Evolutionary conservation across 1,284 basidiomycete genomes (phyloP), one percentile per base, ranked within the genome.

Genomic region (Moesziomyces sp.): DNA sequence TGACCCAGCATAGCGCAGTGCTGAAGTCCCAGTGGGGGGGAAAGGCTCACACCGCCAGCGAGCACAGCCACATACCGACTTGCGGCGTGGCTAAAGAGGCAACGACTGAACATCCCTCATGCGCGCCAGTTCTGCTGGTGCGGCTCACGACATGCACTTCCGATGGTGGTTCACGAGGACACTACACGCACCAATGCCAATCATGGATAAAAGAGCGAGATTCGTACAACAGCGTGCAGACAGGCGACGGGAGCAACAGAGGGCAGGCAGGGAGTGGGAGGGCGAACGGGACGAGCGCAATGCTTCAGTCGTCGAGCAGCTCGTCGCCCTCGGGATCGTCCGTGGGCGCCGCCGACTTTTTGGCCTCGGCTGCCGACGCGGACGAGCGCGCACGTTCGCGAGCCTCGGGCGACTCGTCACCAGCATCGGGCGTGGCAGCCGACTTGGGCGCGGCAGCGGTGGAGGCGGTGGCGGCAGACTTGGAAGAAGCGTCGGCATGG

Each of bases 241-340:
- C 38, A 40, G 38, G 38, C 38, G 18, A 40, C 1, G 16, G 11
- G 38, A 7, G 38, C 38, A 40, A 40, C 16, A 40, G 38, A 14
- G 18, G 16, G 14, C 11, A 18, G 18, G 16, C 16, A n/a, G 38
- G 16, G 30, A 8, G 30, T 13, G 14, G 16, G 7, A n/a, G 18
- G 1, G 38, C 14, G 3, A 14, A 13, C 35, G 35, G 13, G 13
- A 16, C 9, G 16, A 35, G 35, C 16, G 35, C 13, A 9, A 13
- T 33, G 30, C 14, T 30, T 58, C 45, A 68, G 16, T 69, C 66
- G 23, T 69, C 66, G 35, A 63, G 59, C 48, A 69, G 28, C 49
- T 69, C 52, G n/a, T 69, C 66, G 8, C 59, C 66, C 46, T 69
- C 66, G 3, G 62, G 60, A 1, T 69, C 66, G 24, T 63, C 66